phyloP scores from a whole-genome alignment of 805 yeast species.

The Vanderwaltozyma tropicalis region DNA sequence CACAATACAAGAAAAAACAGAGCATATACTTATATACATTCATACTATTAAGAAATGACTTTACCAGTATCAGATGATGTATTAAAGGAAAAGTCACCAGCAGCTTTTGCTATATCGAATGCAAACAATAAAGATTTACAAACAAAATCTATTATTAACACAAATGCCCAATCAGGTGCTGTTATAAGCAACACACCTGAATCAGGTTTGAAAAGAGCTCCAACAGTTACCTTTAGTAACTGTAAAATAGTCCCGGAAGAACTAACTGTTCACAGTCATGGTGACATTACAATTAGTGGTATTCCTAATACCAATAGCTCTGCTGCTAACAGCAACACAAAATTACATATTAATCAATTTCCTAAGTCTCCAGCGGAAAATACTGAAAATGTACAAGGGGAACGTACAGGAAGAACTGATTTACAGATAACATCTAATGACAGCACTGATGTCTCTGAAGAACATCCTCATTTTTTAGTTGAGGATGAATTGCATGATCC shows the following conservation, averaged over 20 bases:
- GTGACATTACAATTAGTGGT: not conserved
- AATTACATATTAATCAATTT: not conserved
- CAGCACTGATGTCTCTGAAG: conserved; percentile 22
- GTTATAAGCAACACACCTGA: conserved; percentile 23
- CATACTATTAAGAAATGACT: no score
- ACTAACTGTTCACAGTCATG: no score
- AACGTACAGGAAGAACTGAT: no score
- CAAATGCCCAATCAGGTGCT: conserved; percentile 24
- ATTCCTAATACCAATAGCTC: not conserved
- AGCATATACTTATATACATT: no score
- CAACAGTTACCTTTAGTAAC: conserved; percentile 26
- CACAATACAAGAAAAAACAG: no score
- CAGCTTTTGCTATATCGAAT: not conserved
- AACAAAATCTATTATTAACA: conserved; percentile 22
- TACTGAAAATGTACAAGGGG: not conserved
- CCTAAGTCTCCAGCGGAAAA: no score
- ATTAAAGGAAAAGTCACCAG: not conserved
- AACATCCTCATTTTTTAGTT: conserved; percentile 64
- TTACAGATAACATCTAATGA: conserved; percentile 17
- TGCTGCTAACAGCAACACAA: not conserved
- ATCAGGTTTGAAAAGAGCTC: conserved; percentile 22
- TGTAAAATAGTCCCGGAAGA: conserved; percentile 5
- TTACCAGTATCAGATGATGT: not conserved
- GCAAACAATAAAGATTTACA: not conserved
- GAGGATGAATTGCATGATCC: conserved; percentile 18